Evolutionary conservation across 2,329 filamentous ascomycete genomes (phyloP).

Genomic region (Pyrenophora seminiperda): DNA sequence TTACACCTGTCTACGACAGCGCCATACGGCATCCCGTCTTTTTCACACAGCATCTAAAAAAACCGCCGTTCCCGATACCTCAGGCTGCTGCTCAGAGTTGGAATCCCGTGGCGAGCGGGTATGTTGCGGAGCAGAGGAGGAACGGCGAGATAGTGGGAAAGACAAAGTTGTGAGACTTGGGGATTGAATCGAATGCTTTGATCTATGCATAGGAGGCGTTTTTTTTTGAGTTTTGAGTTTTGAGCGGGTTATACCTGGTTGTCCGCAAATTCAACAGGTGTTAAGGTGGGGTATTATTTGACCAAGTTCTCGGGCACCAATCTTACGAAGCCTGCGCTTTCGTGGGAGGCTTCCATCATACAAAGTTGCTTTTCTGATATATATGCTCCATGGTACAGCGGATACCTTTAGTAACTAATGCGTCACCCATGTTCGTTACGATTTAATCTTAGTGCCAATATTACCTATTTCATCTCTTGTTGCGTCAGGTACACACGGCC

Average conservation of each 20-base stretch:
- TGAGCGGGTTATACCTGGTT: not conserved
- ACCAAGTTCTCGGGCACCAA: not conserved
- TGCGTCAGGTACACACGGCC: no score
- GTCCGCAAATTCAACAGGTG: no score
- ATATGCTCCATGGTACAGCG: slow-evolving; percentile 1
- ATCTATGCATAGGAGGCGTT: slow-evolving; percentile 1
- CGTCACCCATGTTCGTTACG: not conserved
- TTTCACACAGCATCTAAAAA: slow-evolving; percentile 68
- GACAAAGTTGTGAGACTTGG: slow-evolving; percentile 37
- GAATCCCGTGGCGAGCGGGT: slow-evolving; percentile 54
- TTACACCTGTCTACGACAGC: slow-evolving; percentile 55
- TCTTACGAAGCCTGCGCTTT: not conserved
- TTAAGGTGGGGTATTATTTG: not conserved
- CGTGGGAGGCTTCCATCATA: not conserved
- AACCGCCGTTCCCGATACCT: slow-evolving; percentile 56
- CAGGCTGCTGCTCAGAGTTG: slow-evolving; percentile 42
- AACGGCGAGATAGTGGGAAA: slow-evolving; percentile 12
- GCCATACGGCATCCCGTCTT: slow-evolving; percentile 75
- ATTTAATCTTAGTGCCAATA: not conserved
- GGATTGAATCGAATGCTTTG: not conserved
- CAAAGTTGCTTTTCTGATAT: not conserved
- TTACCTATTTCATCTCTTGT: not conserved
- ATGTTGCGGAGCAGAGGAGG: slow-evolving; percentile 42
- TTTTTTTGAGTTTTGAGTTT: slow-evolving; percentile 2
- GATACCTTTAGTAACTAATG: slow-evolving; percentile 1